Conservation (phyloP, 2,329 filamentous ascomycete genomes). For the Hyphodiscus sp. region DNA sequence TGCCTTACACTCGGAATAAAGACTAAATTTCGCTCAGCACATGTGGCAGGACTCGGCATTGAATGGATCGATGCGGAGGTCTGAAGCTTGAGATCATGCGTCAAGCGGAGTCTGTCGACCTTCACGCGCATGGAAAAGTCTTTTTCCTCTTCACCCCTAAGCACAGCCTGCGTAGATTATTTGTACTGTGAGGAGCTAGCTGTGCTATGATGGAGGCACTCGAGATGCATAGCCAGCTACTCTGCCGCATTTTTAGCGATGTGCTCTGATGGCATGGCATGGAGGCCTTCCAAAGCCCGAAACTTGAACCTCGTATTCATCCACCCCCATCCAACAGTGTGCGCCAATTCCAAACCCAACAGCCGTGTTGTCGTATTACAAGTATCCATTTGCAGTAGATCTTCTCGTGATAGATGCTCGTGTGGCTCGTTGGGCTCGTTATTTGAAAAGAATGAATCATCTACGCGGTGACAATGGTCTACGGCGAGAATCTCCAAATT, state of each 20-base stretch:
- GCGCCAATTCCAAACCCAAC: not conserved
- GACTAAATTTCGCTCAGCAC: too few relatives aligned
- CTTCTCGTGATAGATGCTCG: not conserved
- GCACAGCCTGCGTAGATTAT: not conserved
- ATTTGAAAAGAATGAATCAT: not conserved
- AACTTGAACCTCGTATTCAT: not conserved
- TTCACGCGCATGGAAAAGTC: too few relatives aligned
- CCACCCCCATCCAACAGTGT: not conserved
- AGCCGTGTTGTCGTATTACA: not conserved
- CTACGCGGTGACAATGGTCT: not conserved
- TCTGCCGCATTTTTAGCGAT: too few relatives aligned
- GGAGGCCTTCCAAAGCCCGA: too few relatives aligned
- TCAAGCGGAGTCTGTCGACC: too few relatives aligned
- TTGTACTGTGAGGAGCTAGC: not conserved
- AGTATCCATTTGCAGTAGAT: not conserved
- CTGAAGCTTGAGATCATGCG: too few relatives aligned
- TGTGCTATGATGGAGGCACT: too few relatives aligned
- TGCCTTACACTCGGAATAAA: too few relatives aligned
- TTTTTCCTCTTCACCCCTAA: not conserved
- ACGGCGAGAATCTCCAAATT: not conserved
- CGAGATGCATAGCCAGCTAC: not conserved
- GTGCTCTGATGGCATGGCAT: too few relatives aligned
- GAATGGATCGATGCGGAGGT: too few relatives aligned
- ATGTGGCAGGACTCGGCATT: too few relatives aligned
- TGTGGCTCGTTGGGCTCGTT: not conserved